Evolutionary conservation across 116 monocot species (phyloP).

Genomic region (Cymodocea nodosa): DNA sequence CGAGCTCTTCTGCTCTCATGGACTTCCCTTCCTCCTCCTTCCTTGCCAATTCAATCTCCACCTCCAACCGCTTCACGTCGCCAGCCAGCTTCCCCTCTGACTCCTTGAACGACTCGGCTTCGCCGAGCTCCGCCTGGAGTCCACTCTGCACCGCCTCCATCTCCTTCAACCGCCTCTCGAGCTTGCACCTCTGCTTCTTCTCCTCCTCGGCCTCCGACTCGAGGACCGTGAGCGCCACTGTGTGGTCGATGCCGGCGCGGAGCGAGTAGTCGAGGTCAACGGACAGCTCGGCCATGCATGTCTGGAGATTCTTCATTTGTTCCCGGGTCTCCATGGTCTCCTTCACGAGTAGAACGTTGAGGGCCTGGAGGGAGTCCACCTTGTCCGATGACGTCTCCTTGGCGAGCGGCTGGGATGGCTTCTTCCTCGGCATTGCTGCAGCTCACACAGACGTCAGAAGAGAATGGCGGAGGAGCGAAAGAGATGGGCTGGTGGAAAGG

Average conservation of each 20-base stretch:
- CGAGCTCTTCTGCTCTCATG: background rate
- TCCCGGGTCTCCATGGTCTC: conserved; percentile 1
- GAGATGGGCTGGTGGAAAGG: too few species aligned
- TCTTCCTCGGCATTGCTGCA: too few species aligned
- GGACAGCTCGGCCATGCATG: background rate
- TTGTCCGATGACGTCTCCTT: background rate
- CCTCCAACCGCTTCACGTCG: background rate
- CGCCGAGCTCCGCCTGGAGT: background rate
- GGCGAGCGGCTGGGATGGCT: too few species aligned
- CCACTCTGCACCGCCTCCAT: too few species aligned
- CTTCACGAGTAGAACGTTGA: conserved; percentile 3
- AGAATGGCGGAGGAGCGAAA: too few species aligned
- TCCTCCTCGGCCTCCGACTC: background rate
- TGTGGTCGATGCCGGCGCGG: background rate
- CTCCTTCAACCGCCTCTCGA: background rate
- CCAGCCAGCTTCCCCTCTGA: background rate
- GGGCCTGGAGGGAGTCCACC: background rate
- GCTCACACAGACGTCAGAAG: too few species aligned
- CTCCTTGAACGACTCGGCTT: background rate
- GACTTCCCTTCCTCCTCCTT: background rate
- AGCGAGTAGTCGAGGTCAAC: background rate
- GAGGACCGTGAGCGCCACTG: background rate
- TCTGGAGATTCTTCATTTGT: background rate
- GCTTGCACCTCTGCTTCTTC: background rate
- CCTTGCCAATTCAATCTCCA: background rate